A percentile compares a stretch with the other conserved stretches of the same genome.
Conservation (phyloP, 179 eudicot genomes). For the Amaranthus tricolor region DNA sequence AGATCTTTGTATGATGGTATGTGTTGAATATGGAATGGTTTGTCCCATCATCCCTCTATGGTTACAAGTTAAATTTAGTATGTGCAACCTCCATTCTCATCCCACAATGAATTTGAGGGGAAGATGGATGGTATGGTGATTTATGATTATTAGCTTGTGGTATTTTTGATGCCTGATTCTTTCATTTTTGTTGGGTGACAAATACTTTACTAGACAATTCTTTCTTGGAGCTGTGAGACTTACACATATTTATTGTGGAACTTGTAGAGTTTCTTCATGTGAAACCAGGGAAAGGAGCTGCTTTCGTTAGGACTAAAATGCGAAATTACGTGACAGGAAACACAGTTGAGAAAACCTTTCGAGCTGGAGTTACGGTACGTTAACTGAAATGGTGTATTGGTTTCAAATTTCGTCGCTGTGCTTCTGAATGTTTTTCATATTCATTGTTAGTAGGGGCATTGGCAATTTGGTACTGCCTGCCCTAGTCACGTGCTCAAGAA, state of each 20-base stretch:
- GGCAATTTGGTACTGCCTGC: background rate
- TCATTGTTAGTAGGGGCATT: background rate
- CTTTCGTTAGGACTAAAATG: constrained; percentile 89
- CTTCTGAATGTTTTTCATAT: background rate
- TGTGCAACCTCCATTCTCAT: too few species aligned
- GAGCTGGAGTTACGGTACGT: constrained; percentile 88
- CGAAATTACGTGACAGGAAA: constrained; percentile 82
- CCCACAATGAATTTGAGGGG: too few species aligned
- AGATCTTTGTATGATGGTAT: too few species aligned
- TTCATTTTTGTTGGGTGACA: background rate
- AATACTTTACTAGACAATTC: background rate
- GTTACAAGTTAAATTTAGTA: too few species aligned
- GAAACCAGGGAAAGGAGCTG: constrained; percentile 99
- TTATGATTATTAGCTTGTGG: background rate
- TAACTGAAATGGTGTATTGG: constrained; percentile 7
- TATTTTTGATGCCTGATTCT: background rate
- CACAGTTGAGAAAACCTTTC: constrained; percentile 88
- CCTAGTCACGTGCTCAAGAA: background rate
- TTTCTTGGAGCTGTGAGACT: background rate
- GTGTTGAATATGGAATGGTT: too few species aligned
- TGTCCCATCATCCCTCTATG: too few species aligned
- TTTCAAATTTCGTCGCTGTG: background rate
- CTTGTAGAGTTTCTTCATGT: constrained; percentile 88
- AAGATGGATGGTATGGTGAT: background rate
- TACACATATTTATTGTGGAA: background rate